phyloP scores from a whole-genome alignment of 202 grass and related monocot species.

The Schoenoplectus triqueter region DNA sequence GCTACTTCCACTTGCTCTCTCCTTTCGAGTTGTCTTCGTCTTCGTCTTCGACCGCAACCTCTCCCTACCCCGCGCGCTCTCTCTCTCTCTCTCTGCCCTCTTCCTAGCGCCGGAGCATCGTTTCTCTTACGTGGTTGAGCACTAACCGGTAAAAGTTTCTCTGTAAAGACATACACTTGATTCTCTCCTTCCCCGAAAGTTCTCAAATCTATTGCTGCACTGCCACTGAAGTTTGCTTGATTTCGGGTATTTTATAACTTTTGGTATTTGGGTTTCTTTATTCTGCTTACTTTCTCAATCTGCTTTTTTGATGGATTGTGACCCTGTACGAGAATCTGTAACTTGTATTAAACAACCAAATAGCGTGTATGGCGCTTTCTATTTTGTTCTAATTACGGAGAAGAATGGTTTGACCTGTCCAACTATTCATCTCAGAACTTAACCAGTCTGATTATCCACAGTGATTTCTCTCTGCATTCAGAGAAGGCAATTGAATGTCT shows the following conservation, averaged over 20 bases:
- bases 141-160: background rate
- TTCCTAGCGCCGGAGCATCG: background rate
- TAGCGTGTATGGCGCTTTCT: background rate
- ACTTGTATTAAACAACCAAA: background rate
- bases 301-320: background rate
- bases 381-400: background rate
- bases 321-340: background rate
- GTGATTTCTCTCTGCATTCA: background rate
- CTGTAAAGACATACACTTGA: background rate
- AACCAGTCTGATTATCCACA: background rate
- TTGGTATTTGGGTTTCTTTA: background rate
- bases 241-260: background rate
- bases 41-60: background rate
- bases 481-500: background rate
- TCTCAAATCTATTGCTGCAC: background rate
- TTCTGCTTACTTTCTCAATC: too few species aligned
- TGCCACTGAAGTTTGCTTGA: background rate
- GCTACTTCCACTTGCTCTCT: too few species aligned
- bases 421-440: background rate
- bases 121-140: background rate
- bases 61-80: background rate
- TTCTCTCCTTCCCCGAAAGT: background rate
- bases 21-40: too few species aligned
- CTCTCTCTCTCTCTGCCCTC: background rate
- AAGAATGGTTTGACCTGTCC: background rate